These are phyloP conservation scores for Naganishia albida DNA, from an alignment of 1,284 basidiomycete species.

Conservation along the genomic window DNA sequence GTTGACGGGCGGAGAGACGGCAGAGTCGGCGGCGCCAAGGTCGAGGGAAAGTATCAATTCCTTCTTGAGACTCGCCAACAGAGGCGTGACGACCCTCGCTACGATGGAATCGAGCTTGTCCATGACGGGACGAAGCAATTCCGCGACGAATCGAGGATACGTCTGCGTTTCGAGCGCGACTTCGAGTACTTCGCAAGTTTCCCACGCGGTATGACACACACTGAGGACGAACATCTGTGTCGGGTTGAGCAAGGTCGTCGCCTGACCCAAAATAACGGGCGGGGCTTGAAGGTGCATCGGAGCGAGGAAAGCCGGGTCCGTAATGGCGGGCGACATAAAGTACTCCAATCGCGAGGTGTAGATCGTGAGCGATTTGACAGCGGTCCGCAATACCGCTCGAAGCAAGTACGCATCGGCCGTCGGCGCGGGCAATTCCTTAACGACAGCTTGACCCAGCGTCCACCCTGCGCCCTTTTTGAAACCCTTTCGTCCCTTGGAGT, in stretches of 20 bases:
- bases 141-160: constrained; percentile 56
- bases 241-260: constrained; percentile 44
- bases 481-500: constrained; percentile 51
- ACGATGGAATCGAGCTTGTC: constrained; percentile 59
- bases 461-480: constrained; percentile 52
- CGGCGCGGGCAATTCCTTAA: constrained; percentile 50
- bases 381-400: constrained; percentile 52
- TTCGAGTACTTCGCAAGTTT: constrained; percentile 53
- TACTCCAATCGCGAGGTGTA: constrained; percentile 54
- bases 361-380: constrained; percentile 51
- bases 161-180: constrained; percentile 48
- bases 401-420: constrained; percentile 52
- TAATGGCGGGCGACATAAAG: constrained; percentile 51
- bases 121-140: constrained; percentile 62
- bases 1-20: constrained; percentile 40
- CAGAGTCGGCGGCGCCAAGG: constrained; percentile 37
- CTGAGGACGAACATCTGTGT: constrained; percentile 51
- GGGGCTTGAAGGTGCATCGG: constrained; percentile 43
- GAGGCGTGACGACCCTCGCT: constrained; percentile 53
- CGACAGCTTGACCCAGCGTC: constrained; percentile 48
- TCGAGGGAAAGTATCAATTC: constrained; percentile 49
- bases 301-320: constrained; percentile 46
- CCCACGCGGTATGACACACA: constrained; percentile 54
- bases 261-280: constrained; percentile 35
- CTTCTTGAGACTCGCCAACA: constrained; percentile 48